Evolutionary conservation across 345 rosid genomes (phyloP).

Genomic region (Mallotus nudiflorus): DNA sequence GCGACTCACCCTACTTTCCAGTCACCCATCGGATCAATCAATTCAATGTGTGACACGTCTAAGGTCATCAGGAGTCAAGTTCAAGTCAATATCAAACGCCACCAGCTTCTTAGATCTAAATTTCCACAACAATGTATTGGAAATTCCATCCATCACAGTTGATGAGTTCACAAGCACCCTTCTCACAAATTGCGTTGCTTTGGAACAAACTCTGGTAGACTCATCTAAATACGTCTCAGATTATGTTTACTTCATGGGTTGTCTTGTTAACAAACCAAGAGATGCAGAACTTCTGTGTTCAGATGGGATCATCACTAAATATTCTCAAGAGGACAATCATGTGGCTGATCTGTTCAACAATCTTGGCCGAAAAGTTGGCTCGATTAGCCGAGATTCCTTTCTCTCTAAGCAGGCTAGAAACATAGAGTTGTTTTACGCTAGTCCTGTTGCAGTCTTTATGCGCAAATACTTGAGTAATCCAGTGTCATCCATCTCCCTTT

Average conservation of each 20-base stretch:
- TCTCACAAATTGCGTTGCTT: slow-evolving; percentile 18
- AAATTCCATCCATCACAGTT: slow-evolving; percentile 18
- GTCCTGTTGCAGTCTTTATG: slow-evolving; percentile 8
- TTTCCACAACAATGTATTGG: background rate
- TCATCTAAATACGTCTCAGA: slow-evolving; percentile 11
- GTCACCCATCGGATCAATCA: background rate
- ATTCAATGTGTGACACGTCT: slow-evolving; percentile 4
- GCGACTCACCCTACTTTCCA: background rate
- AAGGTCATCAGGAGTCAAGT: slow-evolving; percentile 14
- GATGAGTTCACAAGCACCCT: slow-evolving; percentile 15
- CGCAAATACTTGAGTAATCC: slow-evolving; percentile 11
- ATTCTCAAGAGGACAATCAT: background rate
- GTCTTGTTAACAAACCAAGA: slow-evolving; percentile 16
- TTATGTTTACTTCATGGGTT: slow-evolving; percentile 11
- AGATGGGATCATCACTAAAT: slow-evolving; percentile 15
- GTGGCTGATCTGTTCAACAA: slow-evolving; percentile 13
- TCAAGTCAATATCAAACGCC: slow-evolving; percentile 5
- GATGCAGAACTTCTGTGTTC: slow-evolving; percentile 8
- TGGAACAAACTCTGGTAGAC: slow-evolving; percentile 15
- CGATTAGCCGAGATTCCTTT: slow-evolving; percentile 2
- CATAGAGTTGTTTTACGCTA: background rate
- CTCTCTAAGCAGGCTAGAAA: slow-evolving; percentile 8
- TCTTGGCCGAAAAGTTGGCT: background rate
- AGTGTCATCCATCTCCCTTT: background rate
- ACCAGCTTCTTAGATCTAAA: slow-evolving; percentile 10